A percentile compares a stretch with the other conserved stretches of the same genome.
phyloP scores from a whole-genome alignment of 306 rosid species.

The Elaeagnus macrophylla region DNA sequence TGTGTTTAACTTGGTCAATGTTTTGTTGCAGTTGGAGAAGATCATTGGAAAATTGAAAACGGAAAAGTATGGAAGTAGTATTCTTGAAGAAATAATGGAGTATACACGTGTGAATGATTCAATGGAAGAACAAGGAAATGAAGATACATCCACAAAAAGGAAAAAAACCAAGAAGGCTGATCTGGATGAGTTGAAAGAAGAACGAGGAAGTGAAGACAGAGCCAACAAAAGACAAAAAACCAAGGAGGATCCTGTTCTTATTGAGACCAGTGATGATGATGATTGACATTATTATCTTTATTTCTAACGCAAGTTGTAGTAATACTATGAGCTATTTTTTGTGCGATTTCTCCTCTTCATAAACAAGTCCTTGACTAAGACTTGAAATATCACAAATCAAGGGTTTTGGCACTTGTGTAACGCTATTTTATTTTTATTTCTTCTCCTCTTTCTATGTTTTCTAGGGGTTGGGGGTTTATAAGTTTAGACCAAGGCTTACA shows the following conservation, averaged over 20 bases:
- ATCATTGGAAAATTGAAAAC: slow-evolving; percentile 69
- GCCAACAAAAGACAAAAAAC: slow-evolving; percentile 50
- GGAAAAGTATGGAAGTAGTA: slow-evolving; percentile 57
- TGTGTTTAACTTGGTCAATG: no score
- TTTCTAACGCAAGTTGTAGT: no score
- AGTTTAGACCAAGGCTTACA: no score
- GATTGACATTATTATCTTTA: slow-evolving; percentile 14
- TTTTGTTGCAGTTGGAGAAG: slow-evolving; percentile 63
- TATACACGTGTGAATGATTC: slow-evolving; percentile 27
- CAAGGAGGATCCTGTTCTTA: slow-evolving; percentile 46
- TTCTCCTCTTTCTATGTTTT: no score
- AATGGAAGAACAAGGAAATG: slow-evolving; percentile 32
- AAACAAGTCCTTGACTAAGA: no score
- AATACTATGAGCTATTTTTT: no score
- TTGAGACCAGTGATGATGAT: slow-evolving; percentile 77
- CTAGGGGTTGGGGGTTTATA: no score
- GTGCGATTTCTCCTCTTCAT: no score
- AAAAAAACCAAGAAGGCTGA: slow-evolving; percentile 42
- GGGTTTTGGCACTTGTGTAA: no score
- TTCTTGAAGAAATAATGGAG: slow-evolving; percentile 47
- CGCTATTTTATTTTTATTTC: no score
- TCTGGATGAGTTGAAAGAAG: slow-evolving; percentile 23
- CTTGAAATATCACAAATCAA: no score
- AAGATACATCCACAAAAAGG: slow-evolving; percentile 42
- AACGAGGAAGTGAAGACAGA: slow-evolving; percentile 35